Evolutionary conservation across 805 yeast genomes (phyloP).

Genomic region (Metschnikowia vanudenii): DNA sequence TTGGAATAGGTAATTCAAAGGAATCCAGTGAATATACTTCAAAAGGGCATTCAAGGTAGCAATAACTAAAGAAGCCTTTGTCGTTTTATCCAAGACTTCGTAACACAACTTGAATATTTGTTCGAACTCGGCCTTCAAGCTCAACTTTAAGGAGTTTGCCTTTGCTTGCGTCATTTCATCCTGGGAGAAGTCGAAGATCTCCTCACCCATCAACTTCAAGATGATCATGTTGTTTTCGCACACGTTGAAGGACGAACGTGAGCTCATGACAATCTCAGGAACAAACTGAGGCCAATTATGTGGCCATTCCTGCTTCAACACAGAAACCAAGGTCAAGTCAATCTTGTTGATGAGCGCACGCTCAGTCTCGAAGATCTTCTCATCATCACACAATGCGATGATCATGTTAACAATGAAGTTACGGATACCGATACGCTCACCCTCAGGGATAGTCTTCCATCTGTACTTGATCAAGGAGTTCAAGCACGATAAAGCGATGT

Average conservation of each 20-base stretch:
- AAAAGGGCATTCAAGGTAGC: constrained; percentile 82
- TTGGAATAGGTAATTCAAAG: constrained; percentile 84
- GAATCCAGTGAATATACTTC: constrained; percentile 93
- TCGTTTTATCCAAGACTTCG: constrained; percentile 87
- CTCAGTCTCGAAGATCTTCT: constrained; percentile 63
- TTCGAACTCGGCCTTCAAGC: constrained; percentile 87
- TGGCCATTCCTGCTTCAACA: constrained; percentile 98
- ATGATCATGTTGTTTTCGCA: constrained; percentile 98
- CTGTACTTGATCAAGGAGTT: constrained; percentile 87
- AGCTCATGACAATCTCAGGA: constrained; percentile 85
- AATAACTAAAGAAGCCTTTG: constrained; percentile 76
- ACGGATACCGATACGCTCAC: constrained; percentile 88
- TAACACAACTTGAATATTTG: constrained; percentile 91
- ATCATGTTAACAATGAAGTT: constrained; percentile 94
- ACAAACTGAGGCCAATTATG: constrained; percentile 96
- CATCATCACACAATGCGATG: constrained; percentile 84
- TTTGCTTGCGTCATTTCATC: constrained; percentile 97
- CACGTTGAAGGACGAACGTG: constrained; percentile 82
- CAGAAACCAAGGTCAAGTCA: constrained; percentile 89
- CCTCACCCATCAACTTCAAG: constrained; percentile 85
- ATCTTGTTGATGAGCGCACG: constrained; percentile 87
- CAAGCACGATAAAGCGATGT: constrained; percentile 84
- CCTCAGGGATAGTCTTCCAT: constrained; percentile 90
- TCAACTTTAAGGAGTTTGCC: constrained; percentile 74
- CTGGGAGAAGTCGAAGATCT: constrained; percentile 92